phyloP scores from a whole-genome alignment of 2,329 filamentous ascomycete genomes.

The Orbilia oligospora region DNA sequence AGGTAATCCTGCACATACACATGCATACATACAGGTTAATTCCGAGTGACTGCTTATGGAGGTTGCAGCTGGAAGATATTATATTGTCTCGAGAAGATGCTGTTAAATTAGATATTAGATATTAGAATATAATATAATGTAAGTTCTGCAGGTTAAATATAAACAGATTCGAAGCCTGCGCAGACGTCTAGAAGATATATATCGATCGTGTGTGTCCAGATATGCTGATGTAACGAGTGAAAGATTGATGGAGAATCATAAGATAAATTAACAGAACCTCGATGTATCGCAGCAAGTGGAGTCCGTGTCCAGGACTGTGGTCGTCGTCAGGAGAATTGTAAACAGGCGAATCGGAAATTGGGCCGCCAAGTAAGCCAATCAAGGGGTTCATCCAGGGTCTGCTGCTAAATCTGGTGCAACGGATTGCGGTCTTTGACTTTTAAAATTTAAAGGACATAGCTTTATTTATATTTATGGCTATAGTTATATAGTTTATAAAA shows the following conservation, averaged over 20 bases:
- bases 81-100: too few relatives aligned
- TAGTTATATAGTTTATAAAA: too few relatives aligned
- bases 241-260: too few relatives aligned
- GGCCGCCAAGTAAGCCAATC: conserved; percentile 56
- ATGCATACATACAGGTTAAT: neutral
- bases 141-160: too few relatives aligned
- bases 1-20: too few relatives aligned
- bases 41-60: too few relatives aligned
- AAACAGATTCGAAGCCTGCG: too few relatives aligned
- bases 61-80: neutral
- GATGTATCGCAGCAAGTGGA: neutral
- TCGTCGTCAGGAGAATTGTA: conserved; percentile 39
- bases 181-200: too few relatives aligned
- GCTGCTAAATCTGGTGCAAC: conserved; percentile 18
- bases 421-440: neutral
- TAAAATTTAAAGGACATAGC: conserved; percentile 7
- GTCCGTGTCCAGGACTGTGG: too few relatives aligned
- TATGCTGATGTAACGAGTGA: too few relatives aligned
- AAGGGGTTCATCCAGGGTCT: conserved; percentile 33
- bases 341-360: conserved; percentile 47
- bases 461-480: neutral
- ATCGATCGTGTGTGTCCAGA: too few relatives aligned
- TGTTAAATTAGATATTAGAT: neutral
- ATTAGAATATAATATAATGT: neutral
- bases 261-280: neutral